Conservation (phyloP, 106 monocot genomes). For the Posidonia australis region DNA sequence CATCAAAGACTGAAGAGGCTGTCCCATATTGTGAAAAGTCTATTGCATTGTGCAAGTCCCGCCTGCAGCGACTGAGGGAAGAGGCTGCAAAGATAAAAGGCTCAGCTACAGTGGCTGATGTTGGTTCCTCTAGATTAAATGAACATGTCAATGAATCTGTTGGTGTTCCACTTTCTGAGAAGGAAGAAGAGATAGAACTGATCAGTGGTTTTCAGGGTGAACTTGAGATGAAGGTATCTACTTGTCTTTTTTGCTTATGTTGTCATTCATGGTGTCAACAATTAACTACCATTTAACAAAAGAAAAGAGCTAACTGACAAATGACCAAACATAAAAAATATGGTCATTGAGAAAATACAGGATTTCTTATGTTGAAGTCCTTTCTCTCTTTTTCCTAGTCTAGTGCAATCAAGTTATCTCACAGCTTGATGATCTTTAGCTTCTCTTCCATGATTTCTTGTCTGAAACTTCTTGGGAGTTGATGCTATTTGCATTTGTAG, state of each 20-base stretch:
- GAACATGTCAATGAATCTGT: slow-evolving; percentile 5
- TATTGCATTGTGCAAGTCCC: slow-evolving; percentile 53
- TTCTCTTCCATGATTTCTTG: no score
- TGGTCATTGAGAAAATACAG: no score
- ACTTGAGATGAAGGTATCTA: slow-evolving; percentile 74
- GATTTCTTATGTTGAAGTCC: no score
- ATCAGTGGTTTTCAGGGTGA: slow-evolving; percentile 56
- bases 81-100: slow-evolving; percentile 10
- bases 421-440: no score
- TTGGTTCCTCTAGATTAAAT: slow-evolving; percentile 5
- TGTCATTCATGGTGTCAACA: not conserved
- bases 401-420: no score
- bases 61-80: slow-evolving; percentile 41
- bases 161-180: slow-evolving; percentile 7
- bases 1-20: slow-evolving; percentile 56
- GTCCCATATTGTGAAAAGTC: slow-evolving; percentile 76
- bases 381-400: no score
- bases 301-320: no score
- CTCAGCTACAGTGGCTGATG: not conserved
- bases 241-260: not conserved
- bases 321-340: no score
- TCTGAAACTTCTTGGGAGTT: no score
- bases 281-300: not conserved
- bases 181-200: slow-evolving; percentile 44
- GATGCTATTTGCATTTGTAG: no score